Conservation (phyloP, 2,329 filamentous ascomycete genomes). For the Pseudohalonectria lignicola region DNA sequence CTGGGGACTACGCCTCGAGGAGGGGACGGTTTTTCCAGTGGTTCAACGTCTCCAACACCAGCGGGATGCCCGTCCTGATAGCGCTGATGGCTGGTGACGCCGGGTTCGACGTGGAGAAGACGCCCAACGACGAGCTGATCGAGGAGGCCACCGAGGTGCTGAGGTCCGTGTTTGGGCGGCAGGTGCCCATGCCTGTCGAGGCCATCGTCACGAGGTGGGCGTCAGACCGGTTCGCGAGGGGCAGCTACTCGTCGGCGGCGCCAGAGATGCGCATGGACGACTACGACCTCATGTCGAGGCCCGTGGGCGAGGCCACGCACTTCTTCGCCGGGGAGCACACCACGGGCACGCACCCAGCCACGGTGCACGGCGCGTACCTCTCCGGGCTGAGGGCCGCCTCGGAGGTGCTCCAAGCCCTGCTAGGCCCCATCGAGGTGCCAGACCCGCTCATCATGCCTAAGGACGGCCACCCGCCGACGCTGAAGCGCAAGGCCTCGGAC, state of each 20-base stretch:
- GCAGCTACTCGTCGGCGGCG: constrained; percentile 91
- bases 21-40: constrained; percentile 95
- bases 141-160: constrained; percentile 72
- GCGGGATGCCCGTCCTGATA: constrained; percentile 76
- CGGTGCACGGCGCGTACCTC: constrained; percentile 91
- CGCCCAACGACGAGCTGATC: constrained; percentile 65
- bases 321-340: constrained; percentile 97
- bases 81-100: constrained; percentile 95
- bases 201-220: constrained; percentile 89
- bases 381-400: constrained; percentile 84
- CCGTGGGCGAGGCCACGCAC: constrained; percentile 60
- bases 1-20: constrained; percentile 66
- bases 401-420: constrained; percentile 69
- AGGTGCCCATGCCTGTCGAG: constrained; percentile 70
- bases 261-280: constrained; percentile 73
- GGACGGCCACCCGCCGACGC: constrained; percentile 25
- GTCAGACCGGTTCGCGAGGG: constrained; percentile 79
- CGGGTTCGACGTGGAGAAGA: constrained; percentile 74
- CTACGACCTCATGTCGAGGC: constrained; percentile 81
- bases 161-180: constrained; percentile 59
- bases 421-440: constrained; percentile 72
- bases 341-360: constrained; percentile 89
- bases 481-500: constrained; percentile 44
- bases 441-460: constrained; percentile 63
- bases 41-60: constrained; percentile 90